Percentiles rank a stretch among this genome's conserved stretches.
phyloP scores from a whole-genome alignment of 1,284 basidiomycete genomes.

The Mycena sp. region DNA sequence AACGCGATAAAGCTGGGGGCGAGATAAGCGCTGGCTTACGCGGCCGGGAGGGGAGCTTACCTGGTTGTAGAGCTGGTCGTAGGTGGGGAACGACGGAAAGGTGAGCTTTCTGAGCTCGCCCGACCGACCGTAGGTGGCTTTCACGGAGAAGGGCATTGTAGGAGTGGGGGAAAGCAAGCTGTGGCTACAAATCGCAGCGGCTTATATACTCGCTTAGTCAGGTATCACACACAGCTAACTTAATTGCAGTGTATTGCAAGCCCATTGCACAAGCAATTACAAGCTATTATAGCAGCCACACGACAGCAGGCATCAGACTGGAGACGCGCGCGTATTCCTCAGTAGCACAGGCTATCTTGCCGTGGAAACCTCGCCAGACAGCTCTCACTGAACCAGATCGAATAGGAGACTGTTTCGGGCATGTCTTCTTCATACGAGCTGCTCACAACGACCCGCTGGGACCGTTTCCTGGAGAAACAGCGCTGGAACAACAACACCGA shows the following conservation, averaged over 20 bases:
- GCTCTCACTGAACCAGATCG: no score
- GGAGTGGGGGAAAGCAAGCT: conserved; percentile 11
- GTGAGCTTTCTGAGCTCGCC: conserved; percentile 57
- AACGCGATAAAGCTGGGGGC: conserved; percentile 68
- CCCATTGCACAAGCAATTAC: no score
- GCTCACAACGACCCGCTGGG: conserved; percentile 55
- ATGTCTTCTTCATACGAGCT: not conserved
- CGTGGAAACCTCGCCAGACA: no score
- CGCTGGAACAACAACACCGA: conserved; percentile 68
- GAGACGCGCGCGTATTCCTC: no score
- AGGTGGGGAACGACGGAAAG: conserved; percentile 56
- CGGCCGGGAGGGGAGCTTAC: conserved; percentile 41
- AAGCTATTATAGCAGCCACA: no score
- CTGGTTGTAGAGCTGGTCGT: conserved; percentile 54
- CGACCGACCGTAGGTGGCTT: conserved; percentile 53
- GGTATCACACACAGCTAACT: not conserved
- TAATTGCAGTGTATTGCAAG: no score
- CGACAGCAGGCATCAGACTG: no score
- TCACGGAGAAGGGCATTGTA: conserved; percentile 52
- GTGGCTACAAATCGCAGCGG: not conserved
- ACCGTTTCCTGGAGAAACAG: conserved; percentile 52
- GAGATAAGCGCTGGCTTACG: conserved; percentile 33
- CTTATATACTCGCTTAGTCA: not conserved
- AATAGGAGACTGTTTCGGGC: no score
- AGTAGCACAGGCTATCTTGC: no score